phyloP scores from a whole-genome alignment of 2,329 filamentous ascomycete genomes.

The Stachybotrys echinatus region DNA sequence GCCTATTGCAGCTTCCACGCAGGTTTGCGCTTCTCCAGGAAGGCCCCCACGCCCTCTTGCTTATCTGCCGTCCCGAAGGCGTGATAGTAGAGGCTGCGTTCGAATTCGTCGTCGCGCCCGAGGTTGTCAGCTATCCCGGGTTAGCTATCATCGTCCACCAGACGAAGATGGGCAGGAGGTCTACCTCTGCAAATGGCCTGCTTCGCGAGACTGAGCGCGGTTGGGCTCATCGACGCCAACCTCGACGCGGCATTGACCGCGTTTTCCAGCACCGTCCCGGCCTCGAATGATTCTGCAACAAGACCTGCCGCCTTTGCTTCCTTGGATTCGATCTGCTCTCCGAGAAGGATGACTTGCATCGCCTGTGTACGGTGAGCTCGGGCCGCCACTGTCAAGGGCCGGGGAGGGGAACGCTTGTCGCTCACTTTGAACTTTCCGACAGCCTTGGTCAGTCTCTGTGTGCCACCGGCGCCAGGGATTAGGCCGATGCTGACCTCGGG shows the following conservation, averaged over 20 bases:
- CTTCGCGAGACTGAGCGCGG: constrained; percentile 20
- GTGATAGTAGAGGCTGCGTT: constrained; percentile 28
- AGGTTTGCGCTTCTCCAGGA: constrained; percentile 20
- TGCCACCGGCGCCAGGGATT: constrained; percentile 34
- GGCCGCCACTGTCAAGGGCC: background rate
- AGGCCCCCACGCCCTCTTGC: constrained; percentile 21
- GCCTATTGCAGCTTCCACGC: constrained; percentile 8
- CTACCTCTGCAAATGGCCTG: constrained; percentile 21
- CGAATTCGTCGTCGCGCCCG: constrained; percentile 23
- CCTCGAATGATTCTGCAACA: constrained; percentile 18
- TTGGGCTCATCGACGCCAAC: constrained; percentile 16
- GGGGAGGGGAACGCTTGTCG: background rate
- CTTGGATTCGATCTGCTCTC: constrained; percentile 15
- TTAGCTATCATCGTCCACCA: background rate
- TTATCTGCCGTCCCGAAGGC: constrained; percentile 27
- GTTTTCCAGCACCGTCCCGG: constrained; percentile 18
- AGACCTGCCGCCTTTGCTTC: constrained; percentile 20
- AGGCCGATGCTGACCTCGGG: constrained; percentile 34
- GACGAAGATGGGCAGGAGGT: constrained; percentile 1
- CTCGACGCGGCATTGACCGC: constrained; percentile 16
- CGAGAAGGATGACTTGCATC: constrained; percentile 26
- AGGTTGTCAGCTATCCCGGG: constrained; percentile 15
- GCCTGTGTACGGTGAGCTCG: constrained; percentile 12
- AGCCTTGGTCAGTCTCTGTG: constrained; percentile 32
- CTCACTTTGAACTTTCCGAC: constrained; percentile 35